phyloP scores from a whole-genome alignment of 306 rosid genomes.

The Gillenia trifoliata region DNA sequence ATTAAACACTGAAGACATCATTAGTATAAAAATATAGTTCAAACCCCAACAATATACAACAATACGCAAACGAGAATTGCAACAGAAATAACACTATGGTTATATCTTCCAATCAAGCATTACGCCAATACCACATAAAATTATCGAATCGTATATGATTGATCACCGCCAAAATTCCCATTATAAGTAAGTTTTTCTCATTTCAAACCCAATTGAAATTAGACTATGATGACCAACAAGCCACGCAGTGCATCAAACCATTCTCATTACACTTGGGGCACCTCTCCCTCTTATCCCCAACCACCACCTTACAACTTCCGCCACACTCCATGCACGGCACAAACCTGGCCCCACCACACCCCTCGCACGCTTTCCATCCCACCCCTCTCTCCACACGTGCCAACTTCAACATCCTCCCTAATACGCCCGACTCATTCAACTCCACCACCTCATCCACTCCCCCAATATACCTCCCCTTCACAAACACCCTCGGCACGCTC shows the following conservation, averaged over 20 bases:
- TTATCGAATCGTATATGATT: no score
- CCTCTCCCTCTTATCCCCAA: slow-evolving; percentile 36
- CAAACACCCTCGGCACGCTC: slow-evolving; percentile 59
- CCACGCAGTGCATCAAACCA: slow-evolving; percentile 65
- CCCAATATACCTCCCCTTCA: slow-evolving; percentile 81
- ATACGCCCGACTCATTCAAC: slow-evolving; percentile 60
- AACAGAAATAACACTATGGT: background rate
- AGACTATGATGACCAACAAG: slow-evolving; percentile 27
- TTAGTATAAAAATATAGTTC: background rate
- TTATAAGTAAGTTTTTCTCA: no score
- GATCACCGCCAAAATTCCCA: background rate
- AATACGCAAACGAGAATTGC: no score
- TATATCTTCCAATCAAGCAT: no score
- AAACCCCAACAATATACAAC: background rate
- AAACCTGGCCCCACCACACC: slow-evolving; percentile 81
- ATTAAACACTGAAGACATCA: background rate
- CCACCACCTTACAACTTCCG: slow-evolving; percentile 63
- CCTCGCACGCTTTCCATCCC: slow-evolving; percentile 53
- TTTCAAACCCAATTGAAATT: no score
- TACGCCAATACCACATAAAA: background rate
- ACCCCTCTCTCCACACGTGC: slow-evolving; percentile 67
- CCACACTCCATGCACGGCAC: slow-evolving; percentile 84
- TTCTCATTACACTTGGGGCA: slow-evolving; percentile 71
- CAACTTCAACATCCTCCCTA: slow-evolving; percentile 45
- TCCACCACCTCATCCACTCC: slow-evolving; percentile 57